Percentiles rank a stretch among this genome's conserved stretches.
These are phyloP conservation scores for Hypericum androsaemum DNA, from an alignment of 345 rosid genomes.

Conservation along the genomic window DNA sequence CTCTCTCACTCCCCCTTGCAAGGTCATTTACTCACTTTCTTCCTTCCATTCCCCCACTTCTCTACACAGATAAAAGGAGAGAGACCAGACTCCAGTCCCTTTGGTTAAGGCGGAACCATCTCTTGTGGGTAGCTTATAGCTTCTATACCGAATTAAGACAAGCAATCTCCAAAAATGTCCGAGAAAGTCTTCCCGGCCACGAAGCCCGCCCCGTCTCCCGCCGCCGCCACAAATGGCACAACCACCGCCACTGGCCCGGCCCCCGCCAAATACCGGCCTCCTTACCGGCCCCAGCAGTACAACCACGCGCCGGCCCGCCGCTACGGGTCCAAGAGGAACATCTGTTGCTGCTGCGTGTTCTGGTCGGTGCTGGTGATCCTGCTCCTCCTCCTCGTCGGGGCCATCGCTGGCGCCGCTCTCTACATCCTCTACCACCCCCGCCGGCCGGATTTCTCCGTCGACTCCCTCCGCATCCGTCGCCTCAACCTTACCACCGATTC, in stretches of 20 bases:
- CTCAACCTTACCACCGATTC: slow-evolving; percentile 55
- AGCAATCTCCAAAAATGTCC: too few relatives aligned
- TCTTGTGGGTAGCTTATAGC: too few relatives aligned
- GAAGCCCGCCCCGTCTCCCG: slow-evolving; percentile 26
- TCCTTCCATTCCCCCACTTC: too few relatives aligned
- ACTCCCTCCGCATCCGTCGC: slow-evolving; percentile 44
- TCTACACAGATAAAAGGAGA: too few relatives aligned
- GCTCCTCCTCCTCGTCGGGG: background rate
- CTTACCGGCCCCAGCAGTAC: slow-evolving; percentile 50
- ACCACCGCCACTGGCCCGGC: slow-evolving; percentile 23
- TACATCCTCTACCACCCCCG: background rate
- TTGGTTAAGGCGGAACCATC: too few relatives aligned
- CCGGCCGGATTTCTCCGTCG: background rate
- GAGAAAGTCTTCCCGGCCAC: slow-evolving; percentile 75
- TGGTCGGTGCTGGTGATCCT: background rate
- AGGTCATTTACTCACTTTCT: too few relatives aligned
- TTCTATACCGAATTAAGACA: too few relatives aligned
- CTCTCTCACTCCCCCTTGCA: too few relatives aligned
- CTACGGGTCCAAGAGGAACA: slow-evolving; percentile 42
- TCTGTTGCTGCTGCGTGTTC: slow-evolving; percentile 4
- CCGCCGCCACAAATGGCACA: slow-evolving; percentile 9
- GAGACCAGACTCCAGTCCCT: too few relatives aligned
- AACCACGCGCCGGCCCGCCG: slow-evolving; percentile 41
- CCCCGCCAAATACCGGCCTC: slow-evolving; percentile 43
- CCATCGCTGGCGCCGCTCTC: background rate